Evolutionary conservation across 257 asterid species (phyloP).

Genomic region (Solanum sejunctum): DNA sequence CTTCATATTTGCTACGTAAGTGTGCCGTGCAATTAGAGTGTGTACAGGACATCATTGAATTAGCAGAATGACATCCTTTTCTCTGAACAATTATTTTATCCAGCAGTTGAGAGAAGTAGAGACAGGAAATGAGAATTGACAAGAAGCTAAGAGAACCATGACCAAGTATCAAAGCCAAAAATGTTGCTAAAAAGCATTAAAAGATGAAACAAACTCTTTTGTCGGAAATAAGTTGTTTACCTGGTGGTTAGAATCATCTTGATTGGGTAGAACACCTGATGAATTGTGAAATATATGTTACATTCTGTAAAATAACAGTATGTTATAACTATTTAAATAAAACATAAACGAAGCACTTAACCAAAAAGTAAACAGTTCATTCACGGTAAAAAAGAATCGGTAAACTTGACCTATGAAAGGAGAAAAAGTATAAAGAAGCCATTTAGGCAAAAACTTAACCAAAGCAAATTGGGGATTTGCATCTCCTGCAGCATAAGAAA

Average conservation of each 20-base stretch:
- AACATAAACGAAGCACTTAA: not conserved
- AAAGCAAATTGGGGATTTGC: not conserved
- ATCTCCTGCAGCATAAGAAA: not conserved
- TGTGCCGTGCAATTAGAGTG: not conserved
- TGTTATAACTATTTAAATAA: not conserved
- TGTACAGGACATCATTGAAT: not conserved
- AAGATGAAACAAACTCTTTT: not conserved
- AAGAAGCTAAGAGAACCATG: not conserved
- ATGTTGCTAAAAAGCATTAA: not conserved
- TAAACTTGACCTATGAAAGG: not conserved
- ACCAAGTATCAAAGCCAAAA: not conserved
- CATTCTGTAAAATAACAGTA: not conserved
- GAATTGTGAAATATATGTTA: not conserved
- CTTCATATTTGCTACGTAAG: not conserved
- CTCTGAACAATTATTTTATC: not conserved
- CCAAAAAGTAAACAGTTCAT: not conserved
- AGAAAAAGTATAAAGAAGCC: not conserved
- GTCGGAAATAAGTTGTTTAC: conserved; percentile 8
- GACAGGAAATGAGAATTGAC: not conserved
- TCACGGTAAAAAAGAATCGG: not conserved
- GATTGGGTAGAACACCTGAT: conserved; percentile 35
- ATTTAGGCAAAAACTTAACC: not conserved
- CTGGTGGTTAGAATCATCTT: conserved; percentile 45
- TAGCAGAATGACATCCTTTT: not conserved
- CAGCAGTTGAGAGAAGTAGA: not conserved